Evolutionary conservation across 2,329 filamentous ascomycete species (phyloP), one percentile per base, ranked within the genome.

Genomic region (Aspergillus tamarii): DNA sequence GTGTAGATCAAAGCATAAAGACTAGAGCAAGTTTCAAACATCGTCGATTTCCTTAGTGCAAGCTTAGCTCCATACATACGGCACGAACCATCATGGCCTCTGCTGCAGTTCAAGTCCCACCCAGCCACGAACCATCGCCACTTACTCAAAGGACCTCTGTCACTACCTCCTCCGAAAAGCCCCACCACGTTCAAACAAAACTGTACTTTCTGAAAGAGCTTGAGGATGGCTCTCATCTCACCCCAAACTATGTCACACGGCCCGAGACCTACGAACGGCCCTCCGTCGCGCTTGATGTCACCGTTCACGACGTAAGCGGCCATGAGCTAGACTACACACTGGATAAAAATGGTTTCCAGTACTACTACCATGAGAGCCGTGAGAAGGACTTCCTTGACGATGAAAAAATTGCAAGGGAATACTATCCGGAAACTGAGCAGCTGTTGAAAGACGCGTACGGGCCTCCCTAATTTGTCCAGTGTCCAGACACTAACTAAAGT

Each of bases 151-250:
- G 65, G 14, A 60, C 69, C 12, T 4, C 50, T 12, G 3, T 59
- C 10, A 54, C 68, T 1, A 64, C 64, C 3, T 36, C 69, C n/a
- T 45, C 63, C 5, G 69, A 74, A 6, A 69, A 69, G 8, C 73
- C 71, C 6, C 74, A 74, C 50, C 72, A 76, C 61, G 78, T 82
- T 62, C 76, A 78, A 59, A 79, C 81, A 26, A 79, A 74, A 4
- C 76, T 84, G 54, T 83, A 83, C 65, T 84, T 83, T 71, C 78
- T 80, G 46, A 82, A 82, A 70, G 77, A 80, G 46, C 72, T 81
- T 41, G 74, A 74, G 16, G 76, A 81, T 60, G 81, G 76, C 32
- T 83, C 67, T 71, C 82, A 74, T 72, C 83, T 77, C 70, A 78
- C 69, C 62, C 75, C 75, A 0, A 67, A 54, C 32, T 73, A 83